phyloP scores from a whole-genome alignment of 768 basidiomycete genomes.

The Mycena floridula region DNA sequence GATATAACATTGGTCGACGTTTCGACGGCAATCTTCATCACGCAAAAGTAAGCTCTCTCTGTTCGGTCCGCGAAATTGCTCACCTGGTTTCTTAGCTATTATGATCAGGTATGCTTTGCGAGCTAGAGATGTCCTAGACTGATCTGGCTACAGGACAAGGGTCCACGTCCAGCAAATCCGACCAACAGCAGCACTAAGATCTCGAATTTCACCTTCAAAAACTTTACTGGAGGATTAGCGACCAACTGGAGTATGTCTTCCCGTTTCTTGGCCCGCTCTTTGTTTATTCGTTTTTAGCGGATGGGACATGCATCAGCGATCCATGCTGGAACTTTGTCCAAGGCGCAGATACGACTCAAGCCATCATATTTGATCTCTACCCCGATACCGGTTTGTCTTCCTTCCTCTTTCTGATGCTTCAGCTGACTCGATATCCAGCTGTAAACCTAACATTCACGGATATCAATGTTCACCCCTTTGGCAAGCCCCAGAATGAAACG shows the following conservation, averaged over 20 bases:
- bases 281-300: constrained; percentile 15
- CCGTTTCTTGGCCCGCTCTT: background rate
- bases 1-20: constrained; percentile 38
- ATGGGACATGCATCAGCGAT: constrained; percentile 31
- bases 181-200: constrained; percentile 28
- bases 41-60: constrained; percentile 29
- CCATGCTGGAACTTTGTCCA: constrained; percentile 34
- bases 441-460: constrained; percentile 18
- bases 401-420: background rate
- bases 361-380: constrained; percentile 31
- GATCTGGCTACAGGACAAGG: too few species aligned
- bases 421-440: constrained; percentile 10
- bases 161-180: constrained; percentile 23
- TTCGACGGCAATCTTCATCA: constrained; percentile 40
- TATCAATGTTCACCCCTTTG: constrained; percentile 21
- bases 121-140: constrained; percentile 12
- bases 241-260: constrained; percentile 29
- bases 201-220: constrained; percentile 28
- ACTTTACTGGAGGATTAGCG: constrained; percentile 26
- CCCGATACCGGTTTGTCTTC: constrained; percentile 24
- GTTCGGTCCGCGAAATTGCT: background rate
- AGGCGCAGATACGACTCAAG: constrained; percentile 26
- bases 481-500: constrained; percentile 13
- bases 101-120: too few species aligned
- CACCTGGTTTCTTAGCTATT: constrained; percentile 30